Base-by-base conservation (phyloP, 768 basidiomycete species). In the Suillus hirtellus region DNA sequence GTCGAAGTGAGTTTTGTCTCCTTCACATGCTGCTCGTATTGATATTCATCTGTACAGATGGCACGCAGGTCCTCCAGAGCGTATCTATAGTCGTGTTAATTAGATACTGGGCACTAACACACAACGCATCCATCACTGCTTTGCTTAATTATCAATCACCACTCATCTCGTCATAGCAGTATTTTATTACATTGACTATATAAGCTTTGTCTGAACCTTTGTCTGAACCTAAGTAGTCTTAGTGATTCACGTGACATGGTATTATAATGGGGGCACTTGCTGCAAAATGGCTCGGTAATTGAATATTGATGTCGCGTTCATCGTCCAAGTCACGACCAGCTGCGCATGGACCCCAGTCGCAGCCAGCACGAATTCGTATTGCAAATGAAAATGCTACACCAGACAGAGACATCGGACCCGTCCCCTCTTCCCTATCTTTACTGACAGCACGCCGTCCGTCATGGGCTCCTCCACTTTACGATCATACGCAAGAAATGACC, bases 1-100 rank as follows among this genome's bases (percentile, higher is more conserved):
- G 84, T 98, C 34, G 96, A 99, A 88, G 95, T 95, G 72, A 59
- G 85, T 78, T 40, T 15, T 4, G 15, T 58, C 38, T n/a, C 27
- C 19, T 17, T 46, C 31, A 27, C 54, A 47, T 27, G 2, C 40
- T 7, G 27, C 40, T 61, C 17, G 21, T 40, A 44, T 15, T 35
- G 37, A 19, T 52, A n/a, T 55, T 21, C n/a, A 12, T 65, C 7
- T 34, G 15, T 59, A 2, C 56, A 84, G 83, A 84, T 84, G 82
- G 83, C 78, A 7, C 80, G 82, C 59, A 75, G 82, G 67, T 84
- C 83, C 8, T 72, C 82, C 44, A 80, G 80, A 60, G 81, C 82
- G 70, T 83, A 84, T 68, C 69, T 84, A 58, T 83, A 76, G 61
- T 62, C 61, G 43, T 37, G 4, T 37, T 40, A 12, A 31, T 52